A percentile compares a stretch with the other conserved stretches of the same genome.
phyloP scores from a whole-genome alignment of 257 asterid species.

The Nemophila menziesii region DNA sequence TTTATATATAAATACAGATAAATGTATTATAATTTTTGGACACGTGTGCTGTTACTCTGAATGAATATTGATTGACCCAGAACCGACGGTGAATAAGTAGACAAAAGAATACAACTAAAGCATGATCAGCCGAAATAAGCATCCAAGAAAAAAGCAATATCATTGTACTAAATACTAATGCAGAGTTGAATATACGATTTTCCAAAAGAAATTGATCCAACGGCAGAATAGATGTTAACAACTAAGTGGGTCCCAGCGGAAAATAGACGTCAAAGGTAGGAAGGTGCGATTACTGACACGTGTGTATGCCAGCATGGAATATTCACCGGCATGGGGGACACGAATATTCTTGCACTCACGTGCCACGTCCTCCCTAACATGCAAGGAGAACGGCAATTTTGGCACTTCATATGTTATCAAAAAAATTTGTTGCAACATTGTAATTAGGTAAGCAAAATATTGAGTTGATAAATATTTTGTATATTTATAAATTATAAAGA shows the following conservation, averaged over 20 bases:
- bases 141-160: too few species aligned
- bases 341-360: conserved; percentile 66
- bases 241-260: not conserved
- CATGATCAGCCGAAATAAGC: too few species aligned
- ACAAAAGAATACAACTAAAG: too few species aligned
- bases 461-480: too few species aligned
- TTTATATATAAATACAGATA: too few species aligned
- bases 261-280: not conserved
- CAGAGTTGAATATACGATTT: not conserved
- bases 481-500: too few species aligned
- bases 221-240: not conserved
- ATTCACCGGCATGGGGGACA: conserved; percentile 38
- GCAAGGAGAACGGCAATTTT: conserved; percentile 15
- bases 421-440: not conserved
- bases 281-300: too few species aligned
- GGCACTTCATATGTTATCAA: conserved; percentile 1
- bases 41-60: too few species aligned
- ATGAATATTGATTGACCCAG: too few species aligned
- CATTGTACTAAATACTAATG: not conserved
- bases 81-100: too few species aligned
- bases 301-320: conserved; percentile 14
- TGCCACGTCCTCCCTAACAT: conserved; percentile 60
- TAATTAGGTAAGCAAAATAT: not conserved
- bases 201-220: not conserved
- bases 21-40: too few species aligned